Conservation (phyloP, 805 yeast genomes). For the Hanseniaspora lachancei region DNA sequence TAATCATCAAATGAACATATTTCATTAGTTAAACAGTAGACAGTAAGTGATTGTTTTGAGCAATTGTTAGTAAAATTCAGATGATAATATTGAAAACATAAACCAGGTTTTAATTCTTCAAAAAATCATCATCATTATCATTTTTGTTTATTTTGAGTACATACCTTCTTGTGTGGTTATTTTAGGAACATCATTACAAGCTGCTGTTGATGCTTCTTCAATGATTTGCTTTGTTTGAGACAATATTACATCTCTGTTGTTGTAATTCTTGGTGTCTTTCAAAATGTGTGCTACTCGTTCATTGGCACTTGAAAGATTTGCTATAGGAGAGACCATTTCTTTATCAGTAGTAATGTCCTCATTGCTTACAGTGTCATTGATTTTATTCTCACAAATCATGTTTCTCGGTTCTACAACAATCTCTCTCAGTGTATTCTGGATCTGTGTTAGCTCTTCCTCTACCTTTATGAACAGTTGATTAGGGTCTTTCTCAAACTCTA, state of each 20-base stretch:
- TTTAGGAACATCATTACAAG: neutral
- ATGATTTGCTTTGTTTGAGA: neutral
- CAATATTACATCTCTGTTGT: neutral
- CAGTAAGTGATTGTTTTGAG: neutral
- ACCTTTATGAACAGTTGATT: neutral
- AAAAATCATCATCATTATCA: neutral
- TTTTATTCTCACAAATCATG: neutral
- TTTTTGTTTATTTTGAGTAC: neutral
- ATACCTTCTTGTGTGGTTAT: constrained; percentile 9
- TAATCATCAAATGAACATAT: too few relatives aligned
- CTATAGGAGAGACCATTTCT: neutral
- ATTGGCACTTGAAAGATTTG: neutral
- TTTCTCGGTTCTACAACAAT: neutral
- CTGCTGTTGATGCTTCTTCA: neutral
- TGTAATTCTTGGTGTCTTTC: neutral
- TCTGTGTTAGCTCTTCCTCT: neutral
- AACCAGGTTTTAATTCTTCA: too few relatives aligned
- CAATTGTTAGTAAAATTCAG: neutral
- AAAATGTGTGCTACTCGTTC: constrained; percentile 1
- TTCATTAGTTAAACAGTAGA: neutral
- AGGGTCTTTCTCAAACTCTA: neutral
- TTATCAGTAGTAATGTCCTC: neutral
- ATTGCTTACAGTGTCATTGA: neutral
- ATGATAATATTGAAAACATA: neutral
- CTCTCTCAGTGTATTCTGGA: neutral